Conservation (phyloP, 495 filamentous ascomycete genomes). For the Pyrenula aspistea region DNA sequence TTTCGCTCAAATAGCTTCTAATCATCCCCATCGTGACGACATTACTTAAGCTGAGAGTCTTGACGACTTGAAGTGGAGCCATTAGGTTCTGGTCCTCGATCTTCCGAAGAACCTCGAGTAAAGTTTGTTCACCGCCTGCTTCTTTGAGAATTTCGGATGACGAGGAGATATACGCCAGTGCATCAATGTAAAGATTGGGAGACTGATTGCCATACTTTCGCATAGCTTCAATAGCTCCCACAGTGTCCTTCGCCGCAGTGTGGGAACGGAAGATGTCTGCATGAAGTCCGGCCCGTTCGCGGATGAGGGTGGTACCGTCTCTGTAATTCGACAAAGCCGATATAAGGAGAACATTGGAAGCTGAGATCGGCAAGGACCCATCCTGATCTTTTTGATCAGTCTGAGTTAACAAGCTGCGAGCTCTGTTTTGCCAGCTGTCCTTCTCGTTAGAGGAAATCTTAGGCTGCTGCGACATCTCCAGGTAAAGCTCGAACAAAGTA, state of each 20-base stretch:
- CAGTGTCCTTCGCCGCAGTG: constrained; percentile 84
- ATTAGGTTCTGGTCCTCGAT: constrained; percentile 87
- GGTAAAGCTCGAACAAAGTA: constrained; percentile 94
- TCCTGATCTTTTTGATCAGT: constrained; percentile 31
- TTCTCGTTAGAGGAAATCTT: constrained; percentile 47
- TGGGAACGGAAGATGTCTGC: constrained; percentile 97
- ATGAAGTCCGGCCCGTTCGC: constrained; percentile 81
- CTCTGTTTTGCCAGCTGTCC: constrained; percentile 79
- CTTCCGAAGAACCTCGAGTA: constrained; percentile 66
- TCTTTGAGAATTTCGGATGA: constrained; percentile 70
- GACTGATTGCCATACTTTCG: constrained; percentile 85
- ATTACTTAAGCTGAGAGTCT: constrained; percentile 71
- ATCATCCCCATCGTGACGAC: constrained; percentile 96
- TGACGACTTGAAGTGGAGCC: constrained; percentile 93
- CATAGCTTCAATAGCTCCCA: constrained; percentile 77
- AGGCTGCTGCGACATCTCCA: constrained; percentile 72
- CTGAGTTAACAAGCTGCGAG: constrained; percentile 36
- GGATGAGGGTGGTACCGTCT: constrained; percentile 83
- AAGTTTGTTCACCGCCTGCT: constrained; percentile 65
- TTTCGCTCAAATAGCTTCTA: constrained; percentile 79
- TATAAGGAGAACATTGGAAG: constrained; percentile 83
- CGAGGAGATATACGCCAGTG: constrained; percentile 86
- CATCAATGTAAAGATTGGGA: constrained; percentile 85
- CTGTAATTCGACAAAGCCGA: constrained; percentile 85
- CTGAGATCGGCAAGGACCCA: constrained; percentile 58